Evolutionary conservation across 257 asterid genomes (phyloP), one percentile per base, ranked within the genome.

Genomic region (Capsicum chinense): DNA sequence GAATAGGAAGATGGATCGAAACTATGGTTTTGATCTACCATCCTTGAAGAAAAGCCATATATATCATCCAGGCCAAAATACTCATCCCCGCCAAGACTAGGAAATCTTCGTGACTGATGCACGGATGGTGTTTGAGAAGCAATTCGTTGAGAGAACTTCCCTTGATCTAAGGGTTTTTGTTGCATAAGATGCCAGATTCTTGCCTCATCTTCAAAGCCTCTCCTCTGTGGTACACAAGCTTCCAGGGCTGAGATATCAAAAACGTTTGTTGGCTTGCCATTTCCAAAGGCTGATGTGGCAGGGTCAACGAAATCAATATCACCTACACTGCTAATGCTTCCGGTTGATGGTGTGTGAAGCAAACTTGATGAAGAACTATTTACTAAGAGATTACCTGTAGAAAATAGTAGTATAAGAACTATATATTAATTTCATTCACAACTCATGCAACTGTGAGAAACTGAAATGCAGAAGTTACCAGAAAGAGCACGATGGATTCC

Each of bases 161-260:
- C 89, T 69, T 90, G 94, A 56, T 90, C 88, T 74, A 90, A 64
- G 59, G 90, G 59, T 62, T 91, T 85, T 17, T 92, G 99, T 44
- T 91, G 95, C 97, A 94, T 87, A 88, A 88, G 84, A 88, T 83
- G 92, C 98, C 97, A 94, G 70, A 91, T 91, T 79, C 92, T 89
- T 3, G 92, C 87, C 84, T 95, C 94, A 0, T 92, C 94, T 26
- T 91, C 93, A 26, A 83, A 90, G 4, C 87, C 64, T 81, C 86
- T 88, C 83, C 85, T 80, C 69, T 87, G 89, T 68, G 88, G 33
- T 26, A 78, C 64, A 54, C 64, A 52, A 76, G 64, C 66, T 48
- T 79, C 94, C 67, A 90, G 86, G 88, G 89, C 84, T 21, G 88
- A 84, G 85, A 44, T 82, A 56, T 70, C 89, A 56, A 86, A 82